Conservation (phyloP, 1,284 basidiomycete species). For the Fomitiporia mediterranea region DNA sequence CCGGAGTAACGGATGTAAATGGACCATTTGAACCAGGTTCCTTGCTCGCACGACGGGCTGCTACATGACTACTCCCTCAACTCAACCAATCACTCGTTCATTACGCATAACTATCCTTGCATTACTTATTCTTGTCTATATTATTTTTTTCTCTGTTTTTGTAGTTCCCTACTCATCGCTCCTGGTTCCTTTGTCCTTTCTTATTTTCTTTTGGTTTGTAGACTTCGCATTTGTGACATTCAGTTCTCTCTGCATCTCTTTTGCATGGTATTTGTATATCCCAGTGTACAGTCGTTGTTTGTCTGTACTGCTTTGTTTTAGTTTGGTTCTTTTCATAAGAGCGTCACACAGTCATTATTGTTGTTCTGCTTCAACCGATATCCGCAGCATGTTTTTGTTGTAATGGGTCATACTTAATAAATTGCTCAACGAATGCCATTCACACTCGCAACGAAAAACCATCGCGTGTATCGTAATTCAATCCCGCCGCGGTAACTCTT, state of each 20-base stretch:
- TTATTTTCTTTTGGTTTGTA: background rate
- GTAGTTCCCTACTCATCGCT: background rate
- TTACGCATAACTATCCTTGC: background rate
- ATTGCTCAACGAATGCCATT: too few species aligned
- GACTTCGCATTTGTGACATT: background rate
- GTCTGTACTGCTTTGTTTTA: background rate
- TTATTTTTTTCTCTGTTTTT: background rate
- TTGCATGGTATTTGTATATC: background rate
- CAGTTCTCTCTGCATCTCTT: background rate
- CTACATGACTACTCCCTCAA: too few species aligned
- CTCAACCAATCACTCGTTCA: too few species aligned
- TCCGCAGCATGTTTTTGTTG: background rate
- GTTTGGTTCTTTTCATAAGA: too few species aligned
- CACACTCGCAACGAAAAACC: too few species aligned
- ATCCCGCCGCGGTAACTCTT: too few species aligned
- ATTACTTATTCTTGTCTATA: constrained; percentile 4
- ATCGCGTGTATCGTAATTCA: too few species aligned
- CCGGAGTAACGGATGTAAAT: background rate
- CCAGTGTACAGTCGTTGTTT: background rate
- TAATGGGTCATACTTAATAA: too few species aligned
- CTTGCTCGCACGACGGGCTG: constrained; percentile 20
- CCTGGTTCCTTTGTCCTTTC: background rate
- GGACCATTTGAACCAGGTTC: constrained; percentile 23
- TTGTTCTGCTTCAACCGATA: background rate
- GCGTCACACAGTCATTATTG: background rate